Conservation (phyloP, 2,329 filamentous ascomycete species). For the Fusarium globosum region DNA sequence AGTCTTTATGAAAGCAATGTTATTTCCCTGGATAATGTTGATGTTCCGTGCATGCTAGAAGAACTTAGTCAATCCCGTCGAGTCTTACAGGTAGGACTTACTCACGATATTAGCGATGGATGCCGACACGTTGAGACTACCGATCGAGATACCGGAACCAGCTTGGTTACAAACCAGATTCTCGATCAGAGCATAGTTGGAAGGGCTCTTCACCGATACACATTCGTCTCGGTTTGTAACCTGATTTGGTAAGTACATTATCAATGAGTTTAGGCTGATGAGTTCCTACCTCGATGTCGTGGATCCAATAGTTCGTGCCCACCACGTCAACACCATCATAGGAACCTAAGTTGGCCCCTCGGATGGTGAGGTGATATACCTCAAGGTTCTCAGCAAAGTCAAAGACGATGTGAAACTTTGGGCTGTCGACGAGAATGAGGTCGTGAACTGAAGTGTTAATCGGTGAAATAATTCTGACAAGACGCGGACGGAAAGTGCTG, state of each 20-base stretch:
- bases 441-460: background rate
- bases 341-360: background rate
- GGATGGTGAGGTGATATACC: background rate
- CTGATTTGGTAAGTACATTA: background rate
- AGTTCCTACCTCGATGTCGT: background rate
- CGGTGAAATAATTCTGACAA: background rate
- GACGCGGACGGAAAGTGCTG: background rate
- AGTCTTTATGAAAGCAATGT: constrained; percentile 1
- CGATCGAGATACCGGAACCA: background rate
- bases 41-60: background rate
- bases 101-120: background rate
- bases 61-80: accelerated
- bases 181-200: background rate
- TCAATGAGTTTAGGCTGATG: accelerated
- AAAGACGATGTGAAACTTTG: background rate
- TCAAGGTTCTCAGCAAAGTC: constrained; percentile 1
- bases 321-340: background rate
- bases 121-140: background rate
- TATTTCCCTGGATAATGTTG: background rate
- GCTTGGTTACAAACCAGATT: background rate
- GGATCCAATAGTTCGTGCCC: background rate
- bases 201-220: background rate
- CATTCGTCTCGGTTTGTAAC: background rate
- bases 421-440: background rate
- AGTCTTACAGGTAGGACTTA: accelerated